Evolutionary conservation across 352 stramenopile genomes (phyloP), one percentile per base, ranked within the genome.

Genomic region (Phytophthora hybrid): DNA sequence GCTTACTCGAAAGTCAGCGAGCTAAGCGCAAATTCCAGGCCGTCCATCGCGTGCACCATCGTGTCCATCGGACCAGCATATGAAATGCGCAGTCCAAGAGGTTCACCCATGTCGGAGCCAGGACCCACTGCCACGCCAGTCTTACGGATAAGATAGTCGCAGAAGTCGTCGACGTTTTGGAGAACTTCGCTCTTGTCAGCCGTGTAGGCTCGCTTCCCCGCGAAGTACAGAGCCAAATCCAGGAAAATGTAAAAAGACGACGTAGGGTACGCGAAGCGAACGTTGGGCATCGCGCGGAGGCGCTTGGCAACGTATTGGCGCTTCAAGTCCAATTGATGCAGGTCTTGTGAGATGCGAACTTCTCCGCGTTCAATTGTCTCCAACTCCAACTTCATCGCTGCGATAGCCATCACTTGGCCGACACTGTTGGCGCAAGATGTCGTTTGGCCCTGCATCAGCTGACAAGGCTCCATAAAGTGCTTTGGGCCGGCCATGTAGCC

Each of bases 211-310:
- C 76, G 84, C 70, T 84, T 87, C 44, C 76, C 91, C 19, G 81
- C 77, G 59, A 95, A 93, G 64, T 89, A 87, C 47, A 73, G 41
- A 8, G 79, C 83, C 2, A 99, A 80, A 71, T 99, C 95, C 14
- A 97, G 84, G 53, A 99, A 93, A n/a, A 98, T 83, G 75, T 99
- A 99, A 80, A 99, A 99, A 10, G 97, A 95, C 13, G 95, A 97
- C 34, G 91, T 90, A 18, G 97, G 95, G 57, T 98, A 85, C 16
- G 88, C 80, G 37, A 94, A 95, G 4, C 68, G 79, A 8, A 99
- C 74, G 26, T 91, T 78, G 0, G 88, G 81, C 53, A 99, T 98
- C 11, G 81, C 81, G 14, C 68, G 51, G 8, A 99, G 77, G n/a
- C 88, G 78, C 44, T 82, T 69, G 23, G 97, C 71, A 13, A 98